Evolutionary conservation across 768 basidiomycete species (phyloP).

Genomic region (Lentinula lateritia): DNA sequence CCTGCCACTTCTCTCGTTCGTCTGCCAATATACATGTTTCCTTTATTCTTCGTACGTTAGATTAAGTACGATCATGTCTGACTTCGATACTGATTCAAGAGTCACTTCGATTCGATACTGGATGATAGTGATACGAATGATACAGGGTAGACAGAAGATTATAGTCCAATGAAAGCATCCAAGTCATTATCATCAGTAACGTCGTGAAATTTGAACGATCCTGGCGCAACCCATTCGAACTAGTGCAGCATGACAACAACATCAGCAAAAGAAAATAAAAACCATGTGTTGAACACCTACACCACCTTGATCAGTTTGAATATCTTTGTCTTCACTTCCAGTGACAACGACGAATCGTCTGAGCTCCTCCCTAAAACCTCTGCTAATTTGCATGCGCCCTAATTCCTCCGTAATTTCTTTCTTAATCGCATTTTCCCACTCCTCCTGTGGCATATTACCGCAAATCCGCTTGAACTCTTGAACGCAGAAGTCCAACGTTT

Average conservation of each 20-base stretch:
- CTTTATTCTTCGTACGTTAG: background rate
- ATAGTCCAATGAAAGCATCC: background rate
- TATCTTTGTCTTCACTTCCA: slow-evolving; percentile 19
- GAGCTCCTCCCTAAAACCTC: slow-evolving; percentile 52
- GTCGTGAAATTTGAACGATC: slow-evolving; percentile 1
- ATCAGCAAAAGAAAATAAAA: background rate
- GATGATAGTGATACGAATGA: too few species aligned
- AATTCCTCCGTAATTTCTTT: slow-evolving; percentile 47
- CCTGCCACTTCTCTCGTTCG: background rate
- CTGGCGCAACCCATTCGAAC: slow-evolving; percentile 3
- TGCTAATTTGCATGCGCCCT: slow-evolving; percentile 52
- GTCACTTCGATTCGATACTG: too few species aligned
- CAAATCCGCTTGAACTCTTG: slow-evolving; percentile 25
- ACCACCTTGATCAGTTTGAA: background rate
- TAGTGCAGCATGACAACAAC: background rate
- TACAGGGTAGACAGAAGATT: too few species aligned
- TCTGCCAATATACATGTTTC: background rate
- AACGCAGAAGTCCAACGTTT: slow-evolving; percentile 39
- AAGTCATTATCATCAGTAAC: background rate
- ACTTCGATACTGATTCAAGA: too few species aligned
- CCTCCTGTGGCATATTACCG: background rate
- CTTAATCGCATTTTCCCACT: slow-evolving; percentile 28
- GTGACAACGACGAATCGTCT: slow-evolving; percentile 63
- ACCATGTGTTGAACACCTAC: background rate
- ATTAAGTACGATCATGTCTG: too few species aligned